Conservation (phyloP, 1,284 basidiomycete species). For the Phenoliferia sp. region DNA sequence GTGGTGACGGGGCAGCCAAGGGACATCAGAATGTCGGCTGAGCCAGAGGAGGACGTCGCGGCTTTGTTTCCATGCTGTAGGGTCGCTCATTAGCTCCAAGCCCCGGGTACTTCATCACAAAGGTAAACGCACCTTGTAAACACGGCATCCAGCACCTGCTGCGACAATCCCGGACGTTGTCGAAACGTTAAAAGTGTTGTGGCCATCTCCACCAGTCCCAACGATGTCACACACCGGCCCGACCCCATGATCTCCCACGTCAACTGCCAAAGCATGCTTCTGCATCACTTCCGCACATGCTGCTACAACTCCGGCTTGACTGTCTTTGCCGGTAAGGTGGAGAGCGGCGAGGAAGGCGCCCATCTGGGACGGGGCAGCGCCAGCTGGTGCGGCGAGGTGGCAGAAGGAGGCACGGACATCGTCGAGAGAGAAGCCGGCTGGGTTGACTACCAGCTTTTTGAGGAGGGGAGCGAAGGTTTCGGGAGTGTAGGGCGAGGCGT, state of each 20-base stretch:
- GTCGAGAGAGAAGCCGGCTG: conserved; percentile 15
- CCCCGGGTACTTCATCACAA: too few species aligned
- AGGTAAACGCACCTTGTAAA: conserved; percentile 67
- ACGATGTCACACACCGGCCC: conserved; percentile 51
- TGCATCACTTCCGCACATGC: conserved; percentile 71
- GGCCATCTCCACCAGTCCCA: conserved; percentile 88
- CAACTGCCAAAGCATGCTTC: conserved; percentile 58
- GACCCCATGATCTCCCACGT: conserved; percentile 42
- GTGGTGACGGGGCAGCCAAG: conserved; percentile 71
- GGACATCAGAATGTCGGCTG: conserved; percentile 84
- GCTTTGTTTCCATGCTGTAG: conserved; percentile 83
- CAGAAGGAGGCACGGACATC: conserved; percentile 25
- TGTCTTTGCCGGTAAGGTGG: conserved; percentile 33
- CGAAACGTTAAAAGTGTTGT: conserved; percentile 96
- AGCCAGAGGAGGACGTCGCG: conserved; percentile 89
- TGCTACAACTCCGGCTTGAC: conserved; percentile 42
- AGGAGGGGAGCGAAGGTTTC: conserved; percentile 26
- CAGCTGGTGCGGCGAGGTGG: conserved; percentile 24
- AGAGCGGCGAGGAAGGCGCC: conserved; percentile 38
- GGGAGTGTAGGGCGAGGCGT: conserved; percentile 9
- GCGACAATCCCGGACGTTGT: conserved; percentile 92
- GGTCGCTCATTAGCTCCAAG: background rate
- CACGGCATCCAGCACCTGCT: conserved; percentile 85
- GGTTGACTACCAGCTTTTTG: conserved; percentile 29
- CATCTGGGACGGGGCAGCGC: conserved; percentile 32